phyloP scores from a whole-genome alignment of 106 monocot species.

The Triglochin maritima region DNA sequence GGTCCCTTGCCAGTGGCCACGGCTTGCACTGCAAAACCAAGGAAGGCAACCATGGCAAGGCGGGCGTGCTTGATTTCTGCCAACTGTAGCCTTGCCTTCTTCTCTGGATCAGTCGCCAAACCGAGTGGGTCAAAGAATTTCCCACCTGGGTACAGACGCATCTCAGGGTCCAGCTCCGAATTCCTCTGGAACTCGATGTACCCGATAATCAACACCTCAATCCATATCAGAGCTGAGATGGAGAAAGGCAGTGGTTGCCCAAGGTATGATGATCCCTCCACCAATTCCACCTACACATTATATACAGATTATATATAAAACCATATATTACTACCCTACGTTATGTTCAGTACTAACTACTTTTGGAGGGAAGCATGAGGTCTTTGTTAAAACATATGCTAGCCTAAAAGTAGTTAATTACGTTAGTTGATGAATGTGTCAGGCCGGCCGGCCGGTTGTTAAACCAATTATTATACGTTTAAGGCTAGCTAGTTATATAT shows the following conservation, averaged over 20 bases:
- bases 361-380: too few relatives aligned
- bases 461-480: too few relatives aligned
- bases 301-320: neutral
- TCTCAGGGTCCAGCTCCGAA: slow-evolving; percentile 86
- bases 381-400: too few relatives aligned
- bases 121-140: slow-evolving; percentile 88
- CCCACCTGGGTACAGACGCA: slow-evolving; percentile 82
- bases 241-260: slow-evolving; percentile 89
- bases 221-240: slow-evolving; percentile 67
- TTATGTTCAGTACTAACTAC: too few relatives aligned
- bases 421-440: too few relatives aligned
- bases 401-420: too few relatives aligned
- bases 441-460: too few relatives aligned
- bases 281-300: slow-evolving; percentile 60
- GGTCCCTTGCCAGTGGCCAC: slow-evolving; percentile 92
- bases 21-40: slow-evolving; percentile 93
- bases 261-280: slow-evolving; percentile 84
- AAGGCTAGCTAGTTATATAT: too few relatives aligned
- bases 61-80: slow-evolving; percentile 98
- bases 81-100: slow-evolving; percentile 63
- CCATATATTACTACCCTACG: neutral
- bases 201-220: slow-evolving; percentile 85
- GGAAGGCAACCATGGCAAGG: slow-evolving; percentile 89
- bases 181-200: slow-evolving; percentile 99
- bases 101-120: slow-evolving; percentile 85